Percentiles rank a stretch among this genome's conserved stretches.
phyloP scores from a whole-genome alignment of 768 basidiomycete genomes.

The Lanmaoa rubissima region DNA sequence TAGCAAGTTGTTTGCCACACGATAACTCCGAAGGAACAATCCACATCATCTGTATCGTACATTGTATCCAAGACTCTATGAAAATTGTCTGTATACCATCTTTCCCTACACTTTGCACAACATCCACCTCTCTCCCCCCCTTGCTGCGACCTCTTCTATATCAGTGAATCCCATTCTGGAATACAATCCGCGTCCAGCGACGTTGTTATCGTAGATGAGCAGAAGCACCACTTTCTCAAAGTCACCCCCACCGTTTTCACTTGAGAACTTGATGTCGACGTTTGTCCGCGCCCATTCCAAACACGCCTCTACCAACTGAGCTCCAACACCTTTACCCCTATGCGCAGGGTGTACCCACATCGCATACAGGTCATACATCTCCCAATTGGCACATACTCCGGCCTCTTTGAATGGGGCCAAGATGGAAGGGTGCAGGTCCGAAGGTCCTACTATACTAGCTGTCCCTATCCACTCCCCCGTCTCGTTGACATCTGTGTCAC shows the following conservation, averaged over 20 bases:
- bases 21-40: not conserved
- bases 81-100: not conserved
- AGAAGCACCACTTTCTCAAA: constrained; percentile 20
- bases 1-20: not conserved
- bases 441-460: constrained; percentile 14
- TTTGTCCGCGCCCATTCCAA: no score
- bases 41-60: not conserved
- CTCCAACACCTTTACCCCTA: constrained; percentile 22
- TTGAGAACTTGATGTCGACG: no score
- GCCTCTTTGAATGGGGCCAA: constrained; percentile 15
- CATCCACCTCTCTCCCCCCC: constrained; percentile 25
- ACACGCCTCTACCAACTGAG: constrained; percentile 13
- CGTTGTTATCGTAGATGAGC: constrained; percentile 15
- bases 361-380: constrained; percentile 20
- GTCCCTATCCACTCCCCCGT: constrained; percentile 22
- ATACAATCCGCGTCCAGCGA: constrained; percentile 18
- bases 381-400: constrained; percentile 13
- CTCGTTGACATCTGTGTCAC: not conserved
- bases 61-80: not conserved
- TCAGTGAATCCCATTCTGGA: constrained; percentile 21
- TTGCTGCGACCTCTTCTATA: constrained; percentile 2
- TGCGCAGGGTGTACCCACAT: constrained; percentile 33
- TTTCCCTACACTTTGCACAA: constrained; percentile 31
- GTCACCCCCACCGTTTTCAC: no score
- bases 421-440: constrained; percentile 1